Conservation (phyloP, 495 filamentous ascomycete species). For the Lepraria neglecta region DNA sequence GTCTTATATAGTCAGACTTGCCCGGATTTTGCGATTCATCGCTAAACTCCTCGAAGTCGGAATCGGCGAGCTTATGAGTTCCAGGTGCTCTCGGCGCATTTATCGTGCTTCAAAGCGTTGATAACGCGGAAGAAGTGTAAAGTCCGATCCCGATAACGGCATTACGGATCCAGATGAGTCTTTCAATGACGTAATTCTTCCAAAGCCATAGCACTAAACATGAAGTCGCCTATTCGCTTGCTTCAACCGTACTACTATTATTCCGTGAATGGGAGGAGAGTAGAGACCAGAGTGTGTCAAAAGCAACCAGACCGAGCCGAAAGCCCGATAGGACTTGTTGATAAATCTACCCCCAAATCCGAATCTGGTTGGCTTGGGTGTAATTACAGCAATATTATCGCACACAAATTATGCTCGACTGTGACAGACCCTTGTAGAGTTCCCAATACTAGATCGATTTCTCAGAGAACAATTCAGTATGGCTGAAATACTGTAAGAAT, state of each 20-base stretch:
- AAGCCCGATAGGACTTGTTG: too few relatives aligned
- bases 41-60: conserved; percentile 8
- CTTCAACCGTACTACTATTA: too few relatives aligned
- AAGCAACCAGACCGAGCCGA: too few relatives aligned
- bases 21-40: conserved; percentile 15
- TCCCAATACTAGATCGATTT: not conserved
- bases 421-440: not conserved
- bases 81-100: conserved; percentile 1
- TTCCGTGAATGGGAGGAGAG: too few relatives aligned
- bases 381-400: not conserved
- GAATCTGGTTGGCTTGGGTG: fast-evolving
- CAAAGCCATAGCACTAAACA: too few relatives aligned
- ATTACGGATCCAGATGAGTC: not conserved
- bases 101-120: not conserved
- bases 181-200: too few relatives aligned
- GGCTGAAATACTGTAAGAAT: conserved; percentile 21
- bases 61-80: conserved; percentile 6
- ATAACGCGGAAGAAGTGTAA: conserved; percentile 8
- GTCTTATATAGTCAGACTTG: not conserved
- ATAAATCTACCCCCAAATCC: not conserved
- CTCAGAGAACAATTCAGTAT: not conserved
- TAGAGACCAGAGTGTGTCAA: too few relatives aligned
- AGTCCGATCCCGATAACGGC: conserved; percentile 1
- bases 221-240: too few relatives aligned
- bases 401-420: conserved; percentile 8